Evolutionary conservation across 805 yeast species (phyloP).

Genomic region (Pichia paraexigua): DNA sequence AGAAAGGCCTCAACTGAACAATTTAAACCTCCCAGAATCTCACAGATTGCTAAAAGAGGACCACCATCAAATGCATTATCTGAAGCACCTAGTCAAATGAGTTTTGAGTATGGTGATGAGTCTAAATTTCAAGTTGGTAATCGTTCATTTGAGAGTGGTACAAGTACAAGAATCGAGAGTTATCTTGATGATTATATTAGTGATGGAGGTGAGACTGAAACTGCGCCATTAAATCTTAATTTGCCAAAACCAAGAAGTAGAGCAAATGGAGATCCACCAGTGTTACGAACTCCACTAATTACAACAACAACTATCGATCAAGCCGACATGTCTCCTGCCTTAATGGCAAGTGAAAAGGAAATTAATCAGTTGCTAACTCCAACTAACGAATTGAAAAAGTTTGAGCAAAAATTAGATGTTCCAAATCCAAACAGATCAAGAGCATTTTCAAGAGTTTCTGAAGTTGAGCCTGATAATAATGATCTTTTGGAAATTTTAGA

Average conservation of each 20-base stretch:
- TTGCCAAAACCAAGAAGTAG: conserved; percentile 3
- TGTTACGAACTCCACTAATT: background rate
- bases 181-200: conserved; percentile 4
- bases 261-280: background rate
- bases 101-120: conserved; percentile 10
- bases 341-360: background rate
- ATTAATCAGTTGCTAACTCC: background rate
- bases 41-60: conserved; percentile 1
- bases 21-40: background rate
- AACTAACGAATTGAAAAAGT: conserved; percentile 1
- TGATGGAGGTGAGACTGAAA: conserved; percentile 4
- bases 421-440: conserved; percentile 19
- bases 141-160: conserved; percentile 3
- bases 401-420: conserved; percentile 3
- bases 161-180: background rate
- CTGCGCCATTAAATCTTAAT: conserved; percentile 5
- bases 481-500: conserved; percentile 62
- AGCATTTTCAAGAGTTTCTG: conserved; percentile 24
- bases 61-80: conserved; percentile 5
- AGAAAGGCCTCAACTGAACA: background rate
- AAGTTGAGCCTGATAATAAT: conserved; percentile 12
- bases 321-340: background rate
- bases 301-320: conserved; percentile 1
- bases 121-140: background rate
- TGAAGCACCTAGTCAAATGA: conserved; percentile 6